These are phyloP conservation scores for Sporormia fimetaria DNA, from an alignment of 495 filamentous ascomycete species.

Conservation along the genomic window DNA sequence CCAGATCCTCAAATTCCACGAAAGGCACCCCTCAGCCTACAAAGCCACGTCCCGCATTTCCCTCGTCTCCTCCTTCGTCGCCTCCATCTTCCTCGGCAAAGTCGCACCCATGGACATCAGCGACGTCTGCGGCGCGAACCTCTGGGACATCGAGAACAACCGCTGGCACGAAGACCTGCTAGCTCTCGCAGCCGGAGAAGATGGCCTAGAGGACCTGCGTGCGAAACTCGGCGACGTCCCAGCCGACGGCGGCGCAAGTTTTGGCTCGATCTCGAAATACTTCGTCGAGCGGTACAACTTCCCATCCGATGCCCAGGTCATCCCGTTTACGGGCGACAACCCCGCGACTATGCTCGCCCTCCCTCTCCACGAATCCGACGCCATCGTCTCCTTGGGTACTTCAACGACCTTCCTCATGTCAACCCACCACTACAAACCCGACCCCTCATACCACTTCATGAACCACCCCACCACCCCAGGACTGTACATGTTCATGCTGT, in stretches of 20 bases:
- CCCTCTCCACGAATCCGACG: constrained; percentile 73
- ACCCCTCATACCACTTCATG: constrained; percentile 52
- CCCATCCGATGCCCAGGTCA: constrained; percentile 57
- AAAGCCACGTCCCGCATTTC: constrained; percentile 71
- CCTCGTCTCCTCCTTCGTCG: constrained; percentile 88
- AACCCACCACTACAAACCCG: constrained; percentile 77
- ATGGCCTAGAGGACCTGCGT: constrained; percentile 55
- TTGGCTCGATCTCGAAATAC: constrained; percentile 64
- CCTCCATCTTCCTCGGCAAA: constrained; percentile 76
- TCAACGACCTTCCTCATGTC: constrained; percentile 96
- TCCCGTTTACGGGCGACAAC: constrained; percentile 91
- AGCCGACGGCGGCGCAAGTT: constrained; percentile 63
- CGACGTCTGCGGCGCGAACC: constrained; percentile 93
- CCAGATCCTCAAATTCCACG: constrained; percentile 80
- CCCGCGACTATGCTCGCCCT: constrained; percentile 87
- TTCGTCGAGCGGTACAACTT: constrained; percentile 72
- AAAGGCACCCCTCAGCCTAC: constrained; percentile 71
- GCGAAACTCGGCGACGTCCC: constrained; percentile 70
- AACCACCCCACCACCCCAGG: constrained; percentile 37
- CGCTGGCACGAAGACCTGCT: constrained; percentile 64
- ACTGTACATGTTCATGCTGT: constrained; percentile 87
- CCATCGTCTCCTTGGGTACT: constrained; percentile 88
- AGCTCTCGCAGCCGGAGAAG: constrained; percentile 60
- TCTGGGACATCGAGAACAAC: constrained; percentile 76
- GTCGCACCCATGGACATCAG: constrained; percentile 86